Base-by-base conservation (phyloP, 257 asterid genomes). In the Solanum chiquidenum region DNA sequence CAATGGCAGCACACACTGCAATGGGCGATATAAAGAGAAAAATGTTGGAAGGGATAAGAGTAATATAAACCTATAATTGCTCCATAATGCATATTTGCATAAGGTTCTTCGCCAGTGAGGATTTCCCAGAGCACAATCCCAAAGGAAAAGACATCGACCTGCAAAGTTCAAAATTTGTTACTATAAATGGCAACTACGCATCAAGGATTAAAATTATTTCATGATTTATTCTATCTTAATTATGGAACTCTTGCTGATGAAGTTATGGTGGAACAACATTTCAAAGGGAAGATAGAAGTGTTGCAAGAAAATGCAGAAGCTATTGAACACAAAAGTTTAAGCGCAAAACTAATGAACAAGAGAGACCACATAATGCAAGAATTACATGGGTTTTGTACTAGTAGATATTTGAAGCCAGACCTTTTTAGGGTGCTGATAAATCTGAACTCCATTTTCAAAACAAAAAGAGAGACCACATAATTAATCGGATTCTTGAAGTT, bases 81-180 rank as follows among this genome's bases (percentile, higher is more conserved):
- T n/a, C 88, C 88, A 49, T 86, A 86, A 58, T 86, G 88, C 88
- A 86, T 71, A 64, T 86, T 76, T 23, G 88, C 85, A 23, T 86
- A 86, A 42, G 88, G 88, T 58, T 86, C 88, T 62, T 86, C 88
- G 9, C 88, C 88, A 10, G 88, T 86, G 9, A 86, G 34, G 66
- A 86, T 75, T 86, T 86, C 88, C 88, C 88, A 86, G 29, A 86
- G 68, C 46, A 86, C 88, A 27, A 86, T 55, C 66, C 88, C 88
- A 23, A 86, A 86, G 85, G 85, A 86, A 16, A 86, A 86, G 33
- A 86, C 85, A 25, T 86, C 88, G 4, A 86, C 88, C 88, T 86
- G 86, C 86, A 31, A 66, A 77, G 23, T n/a, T 40, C 5, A n/a
- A 73, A 13, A 77, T n/a, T 40, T 77, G 62, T 77, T 49, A 40